Conservation (phyloP, 345 rosid genomes). For the Citropsis articulata region DNA sequence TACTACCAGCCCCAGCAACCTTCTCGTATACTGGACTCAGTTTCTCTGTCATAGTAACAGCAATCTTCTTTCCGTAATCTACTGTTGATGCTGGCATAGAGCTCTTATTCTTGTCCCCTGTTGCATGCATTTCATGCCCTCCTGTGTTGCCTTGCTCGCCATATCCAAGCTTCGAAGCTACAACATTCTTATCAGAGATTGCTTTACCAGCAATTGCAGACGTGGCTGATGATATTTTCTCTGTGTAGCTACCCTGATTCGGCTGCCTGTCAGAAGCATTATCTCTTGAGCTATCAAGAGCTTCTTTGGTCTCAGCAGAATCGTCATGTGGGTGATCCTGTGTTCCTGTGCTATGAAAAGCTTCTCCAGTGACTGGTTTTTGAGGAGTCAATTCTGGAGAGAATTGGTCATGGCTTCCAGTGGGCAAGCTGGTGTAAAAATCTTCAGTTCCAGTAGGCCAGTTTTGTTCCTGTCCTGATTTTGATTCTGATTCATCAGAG, state of each 20-base stretch:
- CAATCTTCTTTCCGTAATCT: slow-evolving; percentile 48
- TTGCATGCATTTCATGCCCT: not conserved
- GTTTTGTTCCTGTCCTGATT: slow-evolving; percentile 12
- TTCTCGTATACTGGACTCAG: slow-evolving; percentile 47
- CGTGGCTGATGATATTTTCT: slow-evolving; percentile 41
- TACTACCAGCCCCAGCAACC: slow-evolving; percentile 43
- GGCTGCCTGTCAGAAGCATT: not conserved
- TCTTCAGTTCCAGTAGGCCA: not conserved
- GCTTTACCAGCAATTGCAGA: slow-evolving; percentile 45
- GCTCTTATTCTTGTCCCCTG: slow-evolving; percentile 1
- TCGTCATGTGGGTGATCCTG: not conserved
- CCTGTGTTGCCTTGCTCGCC: slow-evolving; percentile 14
- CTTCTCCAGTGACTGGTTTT: not conserved
- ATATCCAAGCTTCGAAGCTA: slow-evolving; percentile 62
- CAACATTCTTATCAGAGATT: slow-evolving; percentile 41
- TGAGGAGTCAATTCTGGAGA: slow-evolving; percentile 39
- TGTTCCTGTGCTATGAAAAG: not conserved
- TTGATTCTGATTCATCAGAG: slow-evolving; percentile 18
- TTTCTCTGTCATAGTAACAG: slow-evolving; percentile 40
- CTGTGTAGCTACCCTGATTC: slow-evolving; percentile 34
- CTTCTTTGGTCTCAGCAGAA: too few species aligned
- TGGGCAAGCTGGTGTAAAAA: slow-evolving; percentile 16
- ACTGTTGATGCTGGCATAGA: slow-evolving; percentile 14
- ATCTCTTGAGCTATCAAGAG: too few species aligned
- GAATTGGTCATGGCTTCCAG: slow-evolving; percentile 63